Evolutionary conservation across 1,284 basidiomycete species (phyloP).

Genomic region (Ceraceosorus guamensis): DNA sequence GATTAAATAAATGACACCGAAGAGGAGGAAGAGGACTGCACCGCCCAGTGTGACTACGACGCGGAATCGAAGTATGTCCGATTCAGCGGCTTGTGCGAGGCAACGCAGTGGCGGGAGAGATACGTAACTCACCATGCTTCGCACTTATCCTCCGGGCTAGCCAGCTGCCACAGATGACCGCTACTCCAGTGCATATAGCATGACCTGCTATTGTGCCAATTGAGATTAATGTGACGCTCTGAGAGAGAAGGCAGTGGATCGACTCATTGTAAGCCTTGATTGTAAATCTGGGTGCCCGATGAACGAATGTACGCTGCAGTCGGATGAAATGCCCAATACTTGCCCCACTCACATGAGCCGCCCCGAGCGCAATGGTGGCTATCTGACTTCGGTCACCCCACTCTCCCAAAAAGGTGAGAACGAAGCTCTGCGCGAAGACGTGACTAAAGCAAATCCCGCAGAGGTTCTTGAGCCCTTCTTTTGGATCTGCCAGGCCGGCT

Average conservation of each 20-base stretch:
- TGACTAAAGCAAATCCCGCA: conserved; percentile 77
- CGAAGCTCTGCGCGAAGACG: conserved; percentile 89
- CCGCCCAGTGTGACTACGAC: conserved; percentile 73
- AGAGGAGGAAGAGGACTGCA: conserved; percentile 71
- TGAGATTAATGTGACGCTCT: conserved; percentile 73
- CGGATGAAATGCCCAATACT: not conserved
- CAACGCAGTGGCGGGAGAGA: not conserved
- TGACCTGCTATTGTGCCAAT: conserved; percentile 86
- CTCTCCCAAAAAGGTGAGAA: conserved; percentile 92
- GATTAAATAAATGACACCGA: conserved; percentile 54
- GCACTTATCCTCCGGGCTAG: conserved; percentile 88
- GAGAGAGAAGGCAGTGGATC: no score
- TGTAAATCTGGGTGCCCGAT: not conserved
- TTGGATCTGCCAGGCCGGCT: no score
- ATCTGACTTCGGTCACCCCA: conserved; percentile 98
- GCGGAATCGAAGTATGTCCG: no score
- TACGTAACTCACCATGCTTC: conserved; percentile 67
- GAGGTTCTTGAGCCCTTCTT: conserved; percentile 71
- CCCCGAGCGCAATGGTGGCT: conserved; percentile 89
- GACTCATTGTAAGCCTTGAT: not conserved
- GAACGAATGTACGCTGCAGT: not conserved
- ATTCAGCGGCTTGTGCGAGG: no score
- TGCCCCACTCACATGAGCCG: conserved; percentile 70
- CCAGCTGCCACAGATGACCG: conserved; percentile 82
- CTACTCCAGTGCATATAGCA: conserved; percentile 75